Base-by-base conservation (phyloP, 257 asterid species). In the Verbena officinalis region DNA sequence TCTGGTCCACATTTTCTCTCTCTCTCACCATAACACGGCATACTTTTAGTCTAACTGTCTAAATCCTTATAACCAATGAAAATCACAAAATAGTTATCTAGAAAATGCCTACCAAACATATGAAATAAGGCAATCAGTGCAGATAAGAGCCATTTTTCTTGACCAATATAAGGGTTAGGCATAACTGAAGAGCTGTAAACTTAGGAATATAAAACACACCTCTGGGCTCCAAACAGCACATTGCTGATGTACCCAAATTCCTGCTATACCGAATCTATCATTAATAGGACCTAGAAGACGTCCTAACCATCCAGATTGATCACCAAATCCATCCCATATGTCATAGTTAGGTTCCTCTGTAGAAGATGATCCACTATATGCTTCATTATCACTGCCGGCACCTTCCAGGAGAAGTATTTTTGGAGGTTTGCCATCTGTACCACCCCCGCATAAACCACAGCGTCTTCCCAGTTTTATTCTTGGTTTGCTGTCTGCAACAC, bases 221-320 rank as follows among this genome's bases (percentile, higher is more conserved):
- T 94, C 99, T 9, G 99, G 99, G 80, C 99, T 94, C 99, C 99
- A 94, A 19, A 94, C 99, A 68, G 99, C 99, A 86, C 99, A 94
- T 58, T 86, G 97, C 74, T 94, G 99, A 79, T 94, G 99, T 68
- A 94, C 98, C 98, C 98, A 94, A 72, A 94, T 88, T 62, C 97
- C 93, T 27, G 99, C 99, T 71, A 94, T 90, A 45, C 99, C 99
- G 67, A 80, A 85, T 14, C 96, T 93, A 72, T 94, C 97, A 70
- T 90, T 90, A 51, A 94, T 86, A 27, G 99, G 99, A 56, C 99
- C 99, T 75, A 94, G 72, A 16, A 90, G 96, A 72, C 93, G 92
- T 53, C 99, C 99, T 76, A 90, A 93, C 99, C 99, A 94, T 59
- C 87, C 87, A 70, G 90, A 57, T 69, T 90, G 96, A 68, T 94